Percentiles rank a stretch among this genome's conserved stretches.
Conservation (phyloP, 2,329 filamentous ascomycete species). For the Harringtonia aguacate region DNA sequence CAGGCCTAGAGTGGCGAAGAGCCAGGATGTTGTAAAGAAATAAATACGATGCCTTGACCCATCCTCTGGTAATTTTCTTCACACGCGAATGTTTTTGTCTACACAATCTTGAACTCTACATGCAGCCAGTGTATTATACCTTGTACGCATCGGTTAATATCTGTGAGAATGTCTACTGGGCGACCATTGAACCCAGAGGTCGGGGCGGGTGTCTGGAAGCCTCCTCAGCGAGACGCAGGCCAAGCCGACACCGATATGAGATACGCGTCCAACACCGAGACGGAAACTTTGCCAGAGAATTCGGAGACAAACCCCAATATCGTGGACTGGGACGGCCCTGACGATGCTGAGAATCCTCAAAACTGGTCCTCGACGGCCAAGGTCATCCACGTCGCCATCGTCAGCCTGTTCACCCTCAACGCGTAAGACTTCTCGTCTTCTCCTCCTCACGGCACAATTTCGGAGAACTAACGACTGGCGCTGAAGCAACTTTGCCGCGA, state of each 20-base stretch:
- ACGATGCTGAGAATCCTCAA: slow-evolving; percentile 39
- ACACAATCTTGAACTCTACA: neutral
- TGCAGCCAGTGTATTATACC: neutral
- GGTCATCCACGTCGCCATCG: slow-evolving; percentile 30
- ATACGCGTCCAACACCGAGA: neutral
- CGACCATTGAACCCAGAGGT: neutral
- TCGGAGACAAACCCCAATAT: slow-evolving; percentile 29
- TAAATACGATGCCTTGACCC: neutral
- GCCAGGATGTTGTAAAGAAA: neutral
- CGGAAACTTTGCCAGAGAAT: neutral
- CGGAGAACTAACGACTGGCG: neutral
- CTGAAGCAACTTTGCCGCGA: slow-evolving; percentile 3
- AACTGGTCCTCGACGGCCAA: slow-evolving; percentile 40
- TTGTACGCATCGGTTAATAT: neutral
- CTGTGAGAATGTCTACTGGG: neutral
- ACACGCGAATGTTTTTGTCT: no score
- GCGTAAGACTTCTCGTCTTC: neutral
- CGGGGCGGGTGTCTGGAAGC: neutral
- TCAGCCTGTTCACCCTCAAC: slow-evolving; percentile 35
- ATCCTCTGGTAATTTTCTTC: neutral
- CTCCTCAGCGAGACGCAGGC: neutral
- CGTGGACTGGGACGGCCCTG: slow-evolving; percentile 40
- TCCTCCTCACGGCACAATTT: neutral
- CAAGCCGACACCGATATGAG: neutral
- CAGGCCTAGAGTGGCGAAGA: neutral